phyloP scores from a whole-genome alignment of 352 stramenopile species.

The Phytopythium mirpurense region DNA sequence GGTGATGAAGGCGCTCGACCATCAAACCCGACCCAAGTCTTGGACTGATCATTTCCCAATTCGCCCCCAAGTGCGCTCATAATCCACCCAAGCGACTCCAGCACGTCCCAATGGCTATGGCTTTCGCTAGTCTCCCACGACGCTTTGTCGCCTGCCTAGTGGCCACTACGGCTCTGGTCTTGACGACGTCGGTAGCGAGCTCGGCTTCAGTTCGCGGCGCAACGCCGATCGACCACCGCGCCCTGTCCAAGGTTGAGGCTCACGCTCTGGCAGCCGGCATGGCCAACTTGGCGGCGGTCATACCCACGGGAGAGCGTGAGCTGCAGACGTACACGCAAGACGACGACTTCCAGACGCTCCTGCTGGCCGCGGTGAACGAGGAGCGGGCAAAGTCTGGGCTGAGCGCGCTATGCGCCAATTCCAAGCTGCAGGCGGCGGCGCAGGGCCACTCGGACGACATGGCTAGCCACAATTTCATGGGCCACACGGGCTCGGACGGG shows the following conservation, averaged over 20 bases:
- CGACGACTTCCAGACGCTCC: conserved; percentile 11
- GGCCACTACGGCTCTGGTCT: background rate
- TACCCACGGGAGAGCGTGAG: background rate
- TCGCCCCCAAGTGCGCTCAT: too few relatives aligned
- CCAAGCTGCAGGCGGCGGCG: conserved; percentile 21
- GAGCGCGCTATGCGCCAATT: conserved; percentile 29
- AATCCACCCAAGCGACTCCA: too few relatives aligned
- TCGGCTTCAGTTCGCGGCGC: background rate
- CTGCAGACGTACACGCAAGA: conserved; percentile 2
- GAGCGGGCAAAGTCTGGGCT: conserved; percentile 31
- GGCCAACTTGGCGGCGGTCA: background rate
- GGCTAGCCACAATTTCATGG: conserved; percentile 34
- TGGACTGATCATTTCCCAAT: too few relatives aligned
- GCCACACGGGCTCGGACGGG: conserved; percentile 37
- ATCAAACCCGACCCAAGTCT: too few relatives aligned
- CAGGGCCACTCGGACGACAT: conserved; percentile 33
- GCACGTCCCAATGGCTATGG: too few relatives aligned
- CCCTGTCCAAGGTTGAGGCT: background rate
- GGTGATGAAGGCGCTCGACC: too few relatives aligned
- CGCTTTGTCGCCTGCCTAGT: background rate
- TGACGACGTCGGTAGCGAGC: background rate
- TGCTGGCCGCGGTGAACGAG: conserved; percentile 47
- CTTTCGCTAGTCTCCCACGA: background rate
- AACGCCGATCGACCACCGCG: background rate
- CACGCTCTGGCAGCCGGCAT: background rate